phyloP scores from a whole-genome alignment of 495 filamentous ascomycete genomes.

The Parachaetomium inaequale region DNA sequence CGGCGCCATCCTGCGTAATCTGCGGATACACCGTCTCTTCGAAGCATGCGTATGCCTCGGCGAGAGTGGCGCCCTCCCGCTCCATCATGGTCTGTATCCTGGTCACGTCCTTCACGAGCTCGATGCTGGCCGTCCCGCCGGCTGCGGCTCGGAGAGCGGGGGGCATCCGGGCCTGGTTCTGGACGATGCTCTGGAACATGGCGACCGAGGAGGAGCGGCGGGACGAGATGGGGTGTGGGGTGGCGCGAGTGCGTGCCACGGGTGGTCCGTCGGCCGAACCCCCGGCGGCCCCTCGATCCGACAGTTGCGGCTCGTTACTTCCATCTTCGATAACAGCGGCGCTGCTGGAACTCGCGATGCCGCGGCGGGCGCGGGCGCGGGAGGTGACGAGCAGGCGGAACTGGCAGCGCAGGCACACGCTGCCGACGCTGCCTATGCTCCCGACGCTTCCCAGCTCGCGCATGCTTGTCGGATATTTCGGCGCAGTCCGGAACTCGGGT shows the following conservation, averaged over 20 bases:
- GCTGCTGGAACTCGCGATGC: constrained; percentile 3
- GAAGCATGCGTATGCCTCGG: constrained; percentile 41
- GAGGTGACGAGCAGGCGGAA: constrained; percentile 16
- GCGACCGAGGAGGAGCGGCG: constrained; percentile 11
- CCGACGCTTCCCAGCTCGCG: constrained; percentile 23
- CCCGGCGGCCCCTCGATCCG: not conserved
- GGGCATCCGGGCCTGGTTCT: not conserved
- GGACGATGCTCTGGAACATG: constrained; percentile 30
- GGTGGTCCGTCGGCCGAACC: not conserved
- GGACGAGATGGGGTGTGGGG: not conserved
- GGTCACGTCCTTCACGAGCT: constrained; percentile 29
- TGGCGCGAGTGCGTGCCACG: not conserved
- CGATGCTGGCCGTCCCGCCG: constrained; percentile 13
- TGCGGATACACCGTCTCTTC: constrained; percentile 36
- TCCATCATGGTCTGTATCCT: constrained; percentile 39
- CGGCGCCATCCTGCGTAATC: constrained; percentile 18
- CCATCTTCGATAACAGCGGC: not conserved
- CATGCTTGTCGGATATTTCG: constrained; percentile 17
- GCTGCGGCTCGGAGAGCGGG: not conserved
- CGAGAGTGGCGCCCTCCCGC: constrained; percentile 17
- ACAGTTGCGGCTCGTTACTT: not conserved
- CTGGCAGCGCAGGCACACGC: constrained; percentile 32
- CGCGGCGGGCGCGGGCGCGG: constrained; percentile 6
- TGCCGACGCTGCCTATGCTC: constrained; percentile 1
- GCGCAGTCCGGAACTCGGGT: not conserved